These are phyloP conservation scores for Hypoxylon lenormandii DNA, from an alignment of 495 filamentous ascomycete genomes.

Conservation along the genomic window DNA sequence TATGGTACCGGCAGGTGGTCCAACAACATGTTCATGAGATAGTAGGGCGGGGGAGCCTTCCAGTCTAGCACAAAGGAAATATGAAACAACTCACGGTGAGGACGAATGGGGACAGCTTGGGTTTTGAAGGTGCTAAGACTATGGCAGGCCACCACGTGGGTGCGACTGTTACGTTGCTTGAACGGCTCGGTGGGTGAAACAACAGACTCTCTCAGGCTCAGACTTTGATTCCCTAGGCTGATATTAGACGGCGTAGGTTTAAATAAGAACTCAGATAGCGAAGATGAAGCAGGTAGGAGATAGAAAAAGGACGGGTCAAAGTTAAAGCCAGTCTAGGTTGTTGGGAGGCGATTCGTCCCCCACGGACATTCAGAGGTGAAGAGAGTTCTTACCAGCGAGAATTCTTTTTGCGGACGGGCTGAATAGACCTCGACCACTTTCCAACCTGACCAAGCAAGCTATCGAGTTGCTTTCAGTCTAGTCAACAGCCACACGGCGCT, in stretches of 20 bases:
- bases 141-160: slow-evolving; percentile 12
- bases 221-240: neutral
- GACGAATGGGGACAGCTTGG: neutral
- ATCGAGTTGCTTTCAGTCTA: slow-evolving; percentile 6
- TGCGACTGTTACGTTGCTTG: neutral
- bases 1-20: neutral
- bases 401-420: slow-evolving; percentile 6
- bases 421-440: neutral
- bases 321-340: neutral
- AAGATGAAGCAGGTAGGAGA: neutral
- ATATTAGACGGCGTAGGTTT: neutral
- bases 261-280: neutral
- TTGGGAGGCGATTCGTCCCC: too few species aligned
- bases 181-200: neutral
- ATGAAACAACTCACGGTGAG: slow-evolving; percentile 10
- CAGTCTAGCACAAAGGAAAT: neutral
- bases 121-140: neutral
- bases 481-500: slow-evolving; percentile 13
- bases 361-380: neutral
- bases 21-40: neutral
- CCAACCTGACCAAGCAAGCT: neutral
- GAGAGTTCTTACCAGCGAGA: neutral
- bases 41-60: neutral
- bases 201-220: neutral
- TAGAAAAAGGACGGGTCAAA: neutral